A percentile compares a stretch with the other conserved stretches of the same genome.
Evolutionary conservation across 805 yeast genomes (phyloP).

Genomic region (Maudiozyma saulgeensis): DNA sequence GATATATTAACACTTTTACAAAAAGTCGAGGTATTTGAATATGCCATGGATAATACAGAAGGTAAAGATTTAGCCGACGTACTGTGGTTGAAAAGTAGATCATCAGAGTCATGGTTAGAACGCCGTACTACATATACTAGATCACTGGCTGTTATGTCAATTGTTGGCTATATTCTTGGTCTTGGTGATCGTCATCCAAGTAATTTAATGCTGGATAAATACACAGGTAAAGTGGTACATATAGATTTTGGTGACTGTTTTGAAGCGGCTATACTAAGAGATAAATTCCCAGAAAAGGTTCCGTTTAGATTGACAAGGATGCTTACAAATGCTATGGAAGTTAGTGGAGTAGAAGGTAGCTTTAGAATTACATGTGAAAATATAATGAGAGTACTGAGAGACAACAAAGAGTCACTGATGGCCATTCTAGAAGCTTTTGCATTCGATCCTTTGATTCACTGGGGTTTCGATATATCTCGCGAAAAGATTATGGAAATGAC

Average conservation of each 20-base stretch:
- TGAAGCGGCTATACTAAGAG: constrained; percentile 93
- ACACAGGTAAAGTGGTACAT: constrained; percentile 92
- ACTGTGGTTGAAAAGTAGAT: constrained; percentile 89
- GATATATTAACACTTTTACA: constrained; percentile 82
- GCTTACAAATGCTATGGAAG: constrained; percentile 98
- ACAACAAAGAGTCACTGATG: constrained; percentile 91
- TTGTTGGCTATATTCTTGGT: constrained; percentile 96
- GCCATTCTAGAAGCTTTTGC: constrained; percentile 98
- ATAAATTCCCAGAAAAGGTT: constrained; percentile 95
- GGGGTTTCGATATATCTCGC: constrained; percentile 95
- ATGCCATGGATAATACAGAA: constrained; percentile 87
- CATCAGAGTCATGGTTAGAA: constrained; percentile 96
- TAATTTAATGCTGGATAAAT: constrained; percentile 86
- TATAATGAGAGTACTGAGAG: constrained; percentile 90
- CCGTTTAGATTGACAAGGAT: constrained; percentile 94
- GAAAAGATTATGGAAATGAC: constrained; percentile 66
- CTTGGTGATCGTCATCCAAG: constrained; percentile 98
- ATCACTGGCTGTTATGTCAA: constrained; percentile 95
- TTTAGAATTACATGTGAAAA: constrained; percentile 94
- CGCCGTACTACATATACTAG: constrained; percentile 93
- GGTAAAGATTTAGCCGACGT: constrained; percentile 96
- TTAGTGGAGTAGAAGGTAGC: constrained; percentile 95
- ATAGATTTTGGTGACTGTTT: constrained; percentile 99
- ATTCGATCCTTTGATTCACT: constrained; percentile 93
- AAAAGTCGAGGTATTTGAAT: constrained; percentile 93